Evolutionary conservation across 495 filamentous ascomycete genomes (phyloP).

Genomic region (Clohesyomyces aquaticus): DNA sequence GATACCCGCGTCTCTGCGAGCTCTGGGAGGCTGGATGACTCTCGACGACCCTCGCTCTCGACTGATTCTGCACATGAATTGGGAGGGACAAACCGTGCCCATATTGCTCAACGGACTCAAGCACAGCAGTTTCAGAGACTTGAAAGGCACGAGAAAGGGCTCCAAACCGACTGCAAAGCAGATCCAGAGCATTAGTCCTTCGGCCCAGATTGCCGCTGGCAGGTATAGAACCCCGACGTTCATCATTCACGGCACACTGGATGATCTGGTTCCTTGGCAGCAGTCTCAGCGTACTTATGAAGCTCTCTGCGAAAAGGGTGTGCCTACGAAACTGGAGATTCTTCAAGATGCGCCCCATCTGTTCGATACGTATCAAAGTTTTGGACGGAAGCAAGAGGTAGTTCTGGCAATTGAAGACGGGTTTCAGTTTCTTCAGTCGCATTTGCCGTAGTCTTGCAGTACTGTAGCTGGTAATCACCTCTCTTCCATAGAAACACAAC

Average conservation of each 20-base stretch:
- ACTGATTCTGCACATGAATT: conserved; percentile 54
- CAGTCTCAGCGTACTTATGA: too few relatives aligned
- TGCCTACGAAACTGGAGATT: too few relatives aligned
- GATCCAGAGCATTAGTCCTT: neutral
- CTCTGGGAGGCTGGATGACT: neutral
- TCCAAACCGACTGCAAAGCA: neutral
- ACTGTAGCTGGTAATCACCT: too few relatives aligned
- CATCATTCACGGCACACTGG: conserved; percentile 53
- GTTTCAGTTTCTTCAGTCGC: too few relatives aligned
- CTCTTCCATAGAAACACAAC: too few relatives aligned
- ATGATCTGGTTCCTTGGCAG: conserved; percentile 57
- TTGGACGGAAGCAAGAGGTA: too few relatives aligned
- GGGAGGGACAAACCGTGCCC: conserved; percentile 50
- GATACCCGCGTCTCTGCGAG: neutral
- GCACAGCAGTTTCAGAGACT: neutral
- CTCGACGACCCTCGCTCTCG: conserved; percentile 48
- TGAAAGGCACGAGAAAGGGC: neutral
- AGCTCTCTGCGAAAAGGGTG: too few relatives aligned
- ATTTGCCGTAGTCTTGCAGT: too few relatives aligned
- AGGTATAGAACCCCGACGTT: conserved; percentile 53
- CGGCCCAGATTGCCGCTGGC: conserved; percentile 47
- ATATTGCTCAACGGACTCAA: conserved; percentile 48
- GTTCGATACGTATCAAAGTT: too few relatives aligned
- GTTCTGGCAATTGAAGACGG: too few relatives aligned
- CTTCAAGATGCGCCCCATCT: too few relatives aligned